Evolutionary conservation across 176 grass and related monocot genomes (phyloP).

Genomic region (Elaeis guineensis): DNA sequence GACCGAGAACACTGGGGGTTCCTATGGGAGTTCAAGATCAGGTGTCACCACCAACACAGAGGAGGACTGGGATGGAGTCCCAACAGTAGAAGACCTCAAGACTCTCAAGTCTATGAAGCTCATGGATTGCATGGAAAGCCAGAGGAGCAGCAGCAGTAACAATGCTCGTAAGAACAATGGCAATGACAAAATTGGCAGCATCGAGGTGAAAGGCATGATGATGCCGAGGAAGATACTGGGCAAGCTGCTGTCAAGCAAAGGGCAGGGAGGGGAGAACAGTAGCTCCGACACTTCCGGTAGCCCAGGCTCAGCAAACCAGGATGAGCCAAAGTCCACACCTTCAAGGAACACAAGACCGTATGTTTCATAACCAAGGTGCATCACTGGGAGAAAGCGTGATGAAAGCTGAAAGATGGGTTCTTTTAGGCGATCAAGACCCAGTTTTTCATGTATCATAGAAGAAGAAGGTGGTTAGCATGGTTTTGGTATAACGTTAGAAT

Average conservation of each 20-base stretch:
- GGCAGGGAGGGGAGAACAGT: slow-evolving; percentile 30
- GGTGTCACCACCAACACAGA: slow-evolving; percentile 79
- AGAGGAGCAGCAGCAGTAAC: background rate
- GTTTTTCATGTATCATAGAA: no score
- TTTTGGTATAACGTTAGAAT: no score
- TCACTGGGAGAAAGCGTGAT: no score
- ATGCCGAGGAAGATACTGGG: slow-evolving; percentile 49
- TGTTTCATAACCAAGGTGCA: slow-evolving; percentile 13
- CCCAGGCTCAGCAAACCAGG: slow-evolving; percentile 33
- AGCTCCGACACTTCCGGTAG: slow-evolving; percentile 77
- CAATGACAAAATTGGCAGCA: slow-evolving; percentile 20
- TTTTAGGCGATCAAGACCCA: no score
- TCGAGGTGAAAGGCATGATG: slow-evolving; percentile 33
- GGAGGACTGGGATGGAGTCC: slow-evolving; percentile 64
- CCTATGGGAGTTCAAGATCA: slow-evolving; percentile 91
- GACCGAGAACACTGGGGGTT: slow-evolving; percentile 57
- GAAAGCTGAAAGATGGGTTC: no score
- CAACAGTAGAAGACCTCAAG: slow-evolving; percentile 38
- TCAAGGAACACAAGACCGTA: slow-evolving; percentile 31
- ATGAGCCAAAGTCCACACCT: slow-evolving; percentile 40
- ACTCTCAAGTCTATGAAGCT: slow-evolving; percentile 33
- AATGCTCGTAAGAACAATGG: slow-evolving; percentile 21
- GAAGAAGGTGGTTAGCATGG: no score
- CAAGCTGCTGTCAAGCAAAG: slow-evolving; percentile 53
- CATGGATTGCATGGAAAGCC: background rate